A percentile compares a stretch with the other conserved stretches of the same genome.
These are phyloP conservation scores for Phytopythium mirpurense DNA, from an alignment of 352 stramenopile genomes.

Conservation along the genomic window DNA sequence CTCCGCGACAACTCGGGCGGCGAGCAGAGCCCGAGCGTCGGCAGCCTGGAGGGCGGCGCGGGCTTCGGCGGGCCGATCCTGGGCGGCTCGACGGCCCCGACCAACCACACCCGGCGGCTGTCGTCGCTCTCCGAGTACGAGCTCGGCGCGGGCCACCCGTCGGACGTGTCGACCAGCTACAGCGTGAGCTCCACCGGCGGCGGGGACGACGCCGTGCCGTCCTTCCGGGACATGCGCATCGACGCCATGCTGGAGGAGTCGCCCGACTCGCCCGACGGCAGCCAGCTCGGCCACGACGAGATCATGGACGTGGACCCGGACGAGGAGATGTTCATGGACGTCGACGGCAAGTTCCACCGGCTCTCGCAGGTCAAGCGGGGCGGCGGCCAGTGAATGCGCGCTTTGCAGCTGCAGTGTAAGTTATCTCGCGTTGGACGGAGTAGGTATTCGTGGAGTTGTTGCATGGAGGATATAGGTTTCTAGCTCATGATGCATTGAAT, in stretches of 20 bases:
- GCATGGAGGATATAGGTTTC: too few species aligned
- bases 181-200: constrained; percentile 26
- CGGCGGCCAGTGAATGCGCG: constrained; percentile 7
- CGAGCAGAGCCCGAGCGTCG: constrained; percentile 17
- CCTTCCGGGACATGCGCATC: constrained; percentile 38
- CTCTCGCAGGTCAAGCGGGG: constrained; percentile 6
- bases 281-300: constrained; percentile 22
- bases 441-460: too few species aligned
- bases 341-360: constrained; percentile 9
- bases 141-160: constrained; percentile 19
- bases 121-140: constrained; percentile 69
- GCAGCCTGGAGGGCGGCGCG: constrained; percentile 13
- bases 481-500: too few species aligned
- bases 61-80: constrained; percentile 23
- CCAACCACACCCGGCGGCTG: constrained; percentile 34
- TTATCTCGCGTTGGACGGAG: not conserved
- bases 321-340: constrained; percentile 13
- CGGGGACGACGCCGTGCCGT: constrained; percentile 29
- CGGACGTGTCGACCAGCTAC: constrained; percentile 34
- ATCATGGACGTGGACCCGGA: constrained; percentile 14
- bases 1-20: constrained; percentile 24
- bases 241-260: constrained; percentile 48
- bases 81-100: constrained; percentile 13
- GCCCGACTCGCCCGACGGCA: constrained; percentile 28
- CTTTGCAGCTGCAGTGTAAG: too few species aligned